phyloP scores from a whole-genome alignment of 1,284 basidiomycete genomes.

The Somion occarium region DNA sequence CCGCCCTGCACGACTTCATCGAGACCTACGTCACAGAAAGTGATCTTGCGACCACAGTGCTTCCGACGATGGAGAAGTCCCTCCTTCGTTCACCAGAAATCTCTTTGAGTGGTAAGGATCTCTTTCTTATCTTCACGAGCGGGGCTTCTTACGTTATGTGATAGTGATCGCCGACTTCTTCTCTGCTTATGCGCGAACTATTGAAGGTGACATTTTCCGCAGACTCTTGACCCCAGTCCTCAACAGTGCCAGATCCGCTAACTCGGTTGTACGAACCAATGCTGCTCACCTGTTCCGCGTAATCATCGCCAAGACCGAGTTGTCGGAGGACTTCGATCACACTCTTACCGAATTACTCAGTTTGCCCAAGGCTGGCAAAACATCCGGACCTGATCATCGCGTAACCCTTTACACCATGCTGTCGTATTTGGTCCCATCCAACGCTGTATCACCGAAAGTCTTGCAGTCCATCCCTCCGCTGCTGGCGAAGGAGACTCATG shows the following conservation, averaged over 20 bases:
- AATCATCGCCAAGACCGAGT: constrained; percentile 34
- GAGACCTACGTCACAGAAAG: constrained; percentile 41
- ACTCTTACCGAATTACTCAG: constrained; percentile 63
- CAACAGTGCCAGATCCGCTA: constrained; percentile 76
- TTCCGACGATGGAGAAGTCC: constrained; percentile 71
- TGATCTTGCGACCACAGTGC: constrained; percentile 46
- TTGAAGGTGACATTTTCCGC: constrained; percentile 53
- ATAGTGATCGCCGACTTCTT: constrained; percentile 56
- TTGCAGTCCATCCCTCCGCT: constrained; percentile 54
- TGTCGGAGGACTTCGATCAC: constrained; percentile 34
- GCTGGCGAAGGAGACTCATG: constrained; percentile 77
- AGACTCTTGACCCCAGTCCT: constrained; percentile 64
- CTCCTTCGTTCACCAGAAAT: constrained; percentile 71
- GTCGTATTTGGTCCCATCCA: constrained; percentile 45
- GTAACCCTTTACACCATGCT: constrained; percentile 78
- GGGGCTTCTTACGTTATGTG: constrained; percentile 9
- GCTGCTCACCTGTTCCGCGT: constrained; percentile 60
- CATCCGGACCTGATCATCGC: constrained; percentile 84
- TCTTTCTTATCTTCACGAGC: background rate
- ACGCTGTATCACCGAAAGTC: constrained; percentile 47
- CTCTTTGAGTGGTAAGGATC: constrained; percentile 50
- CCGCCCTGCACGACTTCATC: constrained; percentile 59
- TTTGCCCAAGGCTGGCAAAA: constrained; percentile 79
- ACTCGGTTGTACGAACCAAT: constrained; percentile 55
- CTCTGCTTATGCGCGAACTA: constrained; percentile 46